A percentile compares a stretch with the other conserved stretches of the same genome.
Conservation (phyloP, 257 asterid genomes). For the Catharanthus roseus region DNA sequence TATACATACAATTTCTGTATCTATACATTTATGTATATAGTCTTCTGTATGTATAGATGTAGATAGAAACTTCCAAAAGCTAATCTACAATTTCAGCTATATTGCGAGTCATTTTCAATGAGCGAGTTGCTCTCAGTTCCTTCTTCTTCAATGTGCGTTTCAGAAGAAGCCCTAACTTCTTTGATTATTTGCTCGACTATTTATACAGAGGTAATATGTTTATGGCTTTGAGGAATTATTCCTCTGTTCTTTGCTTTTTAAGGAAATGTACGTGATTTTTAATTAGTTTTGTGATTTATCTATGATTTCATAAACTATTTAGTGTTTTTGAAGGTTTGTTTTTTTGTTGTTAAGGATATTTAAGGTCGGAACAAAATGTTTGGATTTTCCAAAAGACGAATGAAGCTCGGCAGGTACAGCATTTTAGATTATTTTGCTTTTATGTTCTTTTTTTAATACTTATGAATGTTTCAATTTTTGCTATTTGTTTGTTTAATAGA, state of each 20-base stretch:
- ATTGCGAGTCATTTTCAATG: slow-evolving; percentile 10
- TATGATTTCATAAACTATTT: slow-evolving; percentile 3
- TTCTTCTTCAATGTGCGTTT: slow-evolving; percentile 12
- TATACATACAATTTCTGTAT: background rate
- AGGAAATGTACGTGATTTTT: background rate
- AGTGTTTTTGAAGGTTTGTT: slow-evolving; percentile 8
- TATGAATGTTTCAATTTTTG: background rate
- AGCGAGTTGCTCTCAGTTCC: background rate
- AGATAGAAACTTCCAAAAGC: slow-evolving; percentile 15
- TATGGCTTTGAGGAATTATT: background rate
- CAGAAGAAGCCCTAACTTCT: slow-evolving; percentile 11
- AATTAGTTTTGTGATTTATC: background rate
- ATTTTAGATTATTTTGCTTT: slow-evolving; percentile 5
- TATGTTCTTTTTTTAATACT: background rate
- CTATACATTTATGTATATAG: background rate
- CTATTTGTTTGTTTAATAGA: background rate
- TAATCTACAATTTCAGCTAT: slow-evolving; percentile 10
- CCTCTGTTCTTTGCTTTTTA: background rate
- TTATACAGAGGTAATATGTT: slow-evolving; percentile 7
- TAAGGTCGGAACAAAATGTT: slow-evolving; percentile 40
- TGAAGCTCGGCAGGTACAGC: slow-evolving; percentile 81
- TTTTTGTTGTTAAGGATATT: background rate
- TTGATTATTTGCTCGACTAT: background rate
- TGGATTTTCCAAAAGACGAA: slow-evolving; percentile 78
- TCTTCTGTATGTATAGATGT: background rate